Evolutionary conservation across 31 red algal species (phyloP).

Genomic region (Odonthalia washingtoniensis): DNA sequence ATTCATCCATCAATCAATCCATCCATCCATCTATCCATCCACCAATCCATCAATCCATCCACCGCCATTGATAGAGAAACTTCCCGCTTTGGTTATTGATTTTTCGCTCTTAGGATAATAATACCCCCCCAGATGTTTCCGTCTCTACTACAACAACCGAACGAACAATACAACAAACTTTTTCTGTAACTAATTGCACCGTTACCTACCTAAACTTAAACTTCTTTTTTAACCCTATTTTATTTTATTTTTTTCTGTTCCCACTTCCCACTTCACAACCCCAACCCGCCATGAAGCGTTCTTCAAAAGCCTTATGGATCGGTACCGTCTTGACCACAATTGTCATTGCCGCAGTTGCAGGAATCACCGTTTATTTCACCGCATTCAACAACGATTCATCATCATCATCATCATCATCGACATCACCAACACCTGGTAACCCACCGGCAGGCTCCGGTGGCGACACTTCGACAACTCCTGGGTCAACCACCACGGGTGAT

Average conservation of each 20-base stretch:
- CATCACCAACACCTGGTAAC: background rate
- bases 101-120: too few relatives aligned
- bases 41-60: too few relatives aligned
- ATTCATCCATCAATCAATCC: too few relatives aligned
- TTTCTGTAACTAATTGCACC: background rate
- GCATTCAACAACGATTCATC: constrained; percentile 32
- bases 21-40: too few relatives aligned
- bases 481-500: constrained; percentile 49
- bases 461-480: constrained; percentile 51
- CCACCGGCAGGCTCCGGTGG: constrained; percentile 14
- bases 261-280: background rate
- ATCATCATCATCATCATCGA: background rate
- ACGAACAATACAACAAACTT: background rate
- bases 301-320: constrained; percentile 64
- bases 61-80: too few relatives aligned
- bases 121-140: too few relatives aligned
- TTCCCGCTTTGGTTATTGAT: too few relatives aligned
- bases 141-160: background rate
- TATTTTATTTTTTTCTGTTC: background rate
- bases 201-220: background rate
- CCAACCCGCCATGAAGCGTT: constrained; percentile 55
- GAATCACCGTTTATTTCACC: constrained; percentile 64
- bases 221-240: background rate
- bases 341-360: constrained; percentile 54
- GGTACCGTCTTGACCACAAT: constrained; percentile 73